Evolutionary conservation across 495 filamentous ascomycete species (phyloP).

Genomic region (Talaromyces nanjingensis): DNA sequence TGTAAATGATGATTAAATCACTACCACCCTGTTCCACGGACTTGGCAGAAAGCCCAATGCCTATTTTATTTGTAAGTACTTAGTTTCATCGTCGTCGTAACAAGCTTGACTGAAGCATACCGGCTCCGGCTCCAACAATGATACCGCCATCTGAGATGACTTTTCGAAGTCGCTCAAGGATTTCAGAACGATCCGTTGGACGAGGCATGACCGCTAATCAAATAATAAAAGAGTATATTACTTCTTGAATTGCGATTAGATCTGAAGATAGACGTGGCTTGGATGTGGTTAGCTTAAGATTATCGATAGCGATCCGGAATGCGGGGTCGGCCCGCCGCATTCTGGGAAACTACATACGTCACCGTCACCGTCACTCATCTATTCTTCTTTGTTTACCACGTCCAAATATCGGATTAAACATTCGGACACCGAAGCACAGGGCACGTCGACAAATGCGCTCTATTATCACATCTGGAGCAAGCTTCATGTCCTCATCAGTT

Average conservation of each 20-base stretch:
- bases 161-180: constrained; percentile 46
- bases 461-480: neutral
- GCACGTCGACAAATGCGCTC: neutral
- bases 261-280: neutral
- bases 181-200: constrained; percentile 43
- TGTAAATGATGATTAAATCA: constrained; percentile 67
- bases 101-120: constrained; percentile 20
- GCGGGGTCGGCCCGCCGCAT: constrained; percentile 1
- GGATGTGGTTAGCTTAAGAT: constrained; percentile 2
- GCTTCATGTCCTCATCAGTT: neutral
- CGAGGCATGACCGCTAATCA: constrained; percentile 22
- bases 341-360: neutral
- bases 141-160: constrained; percentile 45
- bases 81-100: neutral
- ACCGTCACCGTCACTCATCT: neutral
- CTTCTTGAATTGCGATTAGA: neutral
- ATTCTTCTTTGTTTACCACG: neutral
- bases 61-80: constrained; percentile 17
- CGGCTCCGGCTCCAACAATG: constrained; percentile 63
- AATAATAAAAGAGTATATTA: neutral
- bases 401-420: neutral
- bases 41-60: constrained; percentile 65
- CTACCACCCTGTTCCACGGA: constrained; percentile 58
- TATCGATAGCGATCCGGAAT: neutral
- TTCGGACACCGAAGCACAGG: neutral